Conservation (phyloP, 129 eudicot species). For the Gnaphalium uliginosum region DNA sequence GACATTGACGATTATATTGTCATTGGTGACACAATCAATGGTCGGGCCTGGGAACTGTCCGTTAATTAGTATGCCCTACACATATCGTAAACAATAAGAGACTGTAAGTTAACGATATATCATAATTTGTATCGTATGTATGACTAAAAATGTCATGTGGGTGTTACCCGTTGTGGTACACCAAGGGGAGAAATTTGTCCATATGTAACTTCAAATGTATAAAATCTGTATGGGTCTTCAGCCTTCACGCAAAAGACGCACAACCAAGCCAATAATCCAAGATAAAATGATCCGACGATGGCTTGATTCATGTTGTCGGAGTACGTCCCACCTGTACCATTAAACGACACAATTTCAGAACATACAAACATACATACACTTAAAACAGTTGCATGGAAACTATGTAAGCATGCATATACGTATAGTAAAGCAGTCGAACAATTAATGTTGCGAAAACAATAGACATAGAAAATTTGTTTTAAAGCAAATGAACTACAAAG, state of each 20-base stretch:
- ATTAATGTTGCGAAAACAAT: background rate
- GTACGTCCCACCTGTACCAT: slow-evolving; percentile 24
- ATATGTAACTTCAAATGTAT: slow-evolving; percentile 54
- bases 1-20: slow-evolving; percentile 66
- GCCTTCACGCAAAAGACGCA: slow-evolving; percentile 48
- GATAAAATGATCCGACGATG: slow-evolving; percentile 37
- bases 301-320: slow-evolving; percentile 34
- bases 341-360: slow-evolving; percentile 12
- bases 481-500: too few relatives aligned
- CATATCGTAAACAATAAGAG: slow-evolving; percentile 2
- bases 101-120: background rate
- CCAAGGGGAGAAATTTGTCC: slow-evolving; percentile 73
- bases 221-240: slow-evolving; percentile 72
- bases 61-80: slow-evolving; percentile 76
- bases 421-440: too few relatives aligned
- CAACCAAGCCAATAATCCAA: slow-evolving; percentile 57
- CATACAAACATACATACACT: background rate
- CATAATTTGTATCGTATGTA: background rate
- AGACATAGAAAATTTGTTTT: too few relatives aligned
- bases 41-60: slow-evolving; percentile 84
- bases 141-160: background rate
- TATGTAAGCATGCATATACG: background rate
- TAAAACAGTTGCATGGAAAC: slow-evolving; percentile 20
- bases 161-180: slow-evolving; percentile 61
- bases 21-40: slow-evolving; percentile 63